Conservation (phyloP, 1,139 yeast species). For the Yamadazyma conglobata region DNA sequence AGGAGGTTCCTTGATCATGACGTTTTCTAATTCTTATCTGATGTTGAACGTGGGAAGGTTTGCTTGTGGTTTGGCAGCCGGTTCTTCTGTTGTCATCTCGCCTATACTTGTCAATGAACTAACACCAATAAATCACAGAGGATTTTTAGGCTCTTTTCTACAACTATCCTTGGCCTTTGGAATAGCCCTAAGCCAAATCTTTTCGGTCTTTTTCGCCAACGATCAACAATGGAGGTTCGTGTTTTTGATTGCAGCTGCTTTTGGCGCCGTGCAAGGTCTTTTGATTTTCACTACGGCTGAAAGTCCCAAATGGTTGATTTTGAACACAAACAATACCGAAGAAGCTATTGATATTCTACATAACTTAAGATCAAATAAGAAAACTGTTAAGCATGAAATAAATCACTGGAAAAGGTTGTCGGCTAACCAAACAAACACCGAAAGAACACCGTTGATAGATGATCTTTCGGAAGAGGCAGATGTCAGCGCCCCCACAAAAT, state of each 20-base stretch:
- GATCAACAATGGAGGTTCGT: constrained; percentile 35
- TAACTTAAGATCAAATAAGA: constrained; percentile 27
- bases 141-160: constrained; percentile 34
- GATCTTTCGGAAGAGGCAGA: constrained; percentile 8
- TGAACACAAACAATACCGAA: constrained; percentile 26
- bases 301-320: constrained; percentile 40
- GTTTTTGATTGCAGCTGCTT: constrained; percentile 23
- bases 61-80: constrained; percentile 37
- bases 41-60: constrained; percentile 28
- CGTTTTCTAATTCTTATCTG: constrained; percentile 18
- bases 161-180: constrained; percentile 39
- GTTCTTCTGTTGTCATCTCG: constrained; percentile 34
- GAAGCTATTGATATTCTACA: constrained; percentile 27
- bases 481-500: constrained; percentile 8
- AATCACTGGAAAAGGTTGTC: constrained; percentile 37
- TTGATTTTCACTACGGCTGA: constrained; percentile 33
- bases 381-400: constrained; percentile 31
- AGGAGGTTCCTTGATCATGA: constrained; percentile 28
- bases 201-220: constrained; percentile 31
- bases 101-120: constrained; percentile 38
- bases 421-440: constrained; percentile 6
- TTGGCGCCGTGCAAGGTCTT: constrained; percentile 28
- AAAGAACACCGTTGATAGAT: constrained; percentile 14
- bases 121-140: constrained; percentile 37
- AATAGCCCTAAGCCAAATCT: constrained; percentile 30